These are phyloP conservation scores for Claviceps pazoutovae DNA, from an alignment of 2,329 filamentous ascomycete species.

Conservation along the genomic window DNA sequence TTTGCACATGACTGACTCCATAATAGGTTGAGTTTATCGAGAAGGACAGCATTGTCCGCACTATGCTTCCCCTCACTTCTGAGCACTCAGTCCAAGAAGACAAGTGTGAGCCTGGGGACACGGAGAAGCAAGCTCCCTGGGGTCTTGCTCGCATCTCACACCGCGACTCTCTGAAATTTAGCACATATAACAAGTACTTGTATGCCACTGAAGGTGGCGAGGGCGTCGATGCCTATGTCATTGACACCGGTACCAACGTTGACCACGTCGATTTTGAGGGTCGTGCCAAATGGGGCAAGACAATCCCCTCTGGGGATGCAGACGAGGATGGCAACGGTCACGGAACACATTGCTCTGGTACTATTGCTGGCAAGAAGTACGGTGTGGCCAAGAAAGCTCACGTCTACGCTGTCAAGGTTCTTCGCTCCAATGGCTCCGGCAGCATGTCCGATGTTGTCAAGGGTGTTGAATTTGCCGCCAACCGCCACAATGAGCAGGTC, in stretches of 20 bases:
- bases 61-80: conserved; percentile 41
- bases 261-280: conserved; percentile 96
- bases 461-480: conserved; percentile 89
- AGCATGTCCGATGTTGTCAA: conserved; percentile 98
- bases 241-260: conserved; percentile 91
- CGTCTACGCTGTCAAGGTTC: conserved; percentile 94
- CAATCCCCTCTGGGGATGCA: conserved; percentile 69
- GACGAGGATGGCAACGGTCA: conserved; percentile 95
- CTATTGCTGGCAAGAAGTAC: conserved; percentile 95
- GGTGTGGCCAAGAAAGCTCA: conserved; percentile 99
- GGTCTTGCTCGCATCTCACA: conserved; percentile 96
- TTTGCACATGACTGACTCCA: background rate
- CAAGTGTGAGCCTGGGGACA: conserved; percentile 36
- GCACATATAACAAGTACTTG: conserved; percentile 96
- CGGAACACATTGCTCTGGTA: conserved; percentile 98
- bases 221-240: conserved; percentile 96
- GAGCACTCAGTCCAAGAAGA: conserved; percentile 23
- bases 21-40: conserved; percentile 88
- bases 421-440: conserved; percentile 91
- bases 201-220: conserved; percentile 83
- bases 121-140: conserved; percentile 94
- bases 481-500: conserved; percentile 61
- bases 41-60: conserved; percentile 84
- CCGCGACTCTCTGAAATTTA: conserved; percentile 73
- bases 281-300: conserved; percentile 93